Conservation (phyloP, 73 alveolate genomes). For the Stentor coeruleus region DNA sequence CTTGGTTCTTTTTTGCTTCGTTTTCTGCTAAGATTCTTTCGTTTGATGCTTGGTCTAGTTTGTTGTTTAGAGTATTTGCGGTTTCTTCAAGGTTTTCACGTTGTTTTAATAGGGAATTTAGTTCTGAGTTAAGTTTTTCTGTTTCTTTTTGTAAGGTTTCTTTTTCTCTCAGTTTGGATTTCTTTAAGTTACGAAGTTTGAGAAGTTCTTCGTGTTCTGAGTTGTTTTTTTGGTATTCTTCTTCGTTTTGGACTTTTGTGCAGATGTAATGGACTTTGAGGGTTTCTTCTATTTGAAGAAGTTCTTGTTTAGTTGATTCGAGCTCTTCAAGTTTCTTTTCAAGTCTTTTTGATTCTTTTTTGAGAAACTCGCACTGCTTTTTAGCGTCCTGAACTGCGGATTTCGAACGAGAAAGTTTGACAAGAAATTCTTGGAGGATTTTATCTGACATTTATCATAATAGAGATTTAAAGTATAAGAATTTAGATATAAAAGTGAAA, state of each 20-base stretch:
- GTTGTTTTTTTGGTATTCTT: slow-evolving; percentile 16
- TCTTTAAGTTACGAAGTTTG: slow-evolving; percentile 1
- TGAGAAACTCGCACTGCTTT: slow-evolving; percentile 25
- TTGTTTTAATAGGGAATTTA: not conserved
- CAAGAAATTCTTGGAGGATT: slow-evolving; percentile 19
- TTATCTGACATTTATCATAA: slow-evolving; percentile 14
- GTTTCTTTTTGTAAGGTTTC: slow-evolving; percentile 2
- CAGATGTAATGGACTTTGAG: slow-evolving; percentile 29
- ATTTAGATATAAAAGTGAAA: no score
- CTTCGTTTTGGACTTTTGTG: slow-evolving; percentile 29
- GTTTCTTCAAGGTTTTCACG: slow-evolving; percentile 15
- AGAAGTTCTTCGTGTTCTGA: slow-evolving; percentile 31
- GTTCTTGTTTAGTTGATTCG: slow-evolving; percentile 4
- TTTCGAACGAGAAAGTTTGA: not conserved
- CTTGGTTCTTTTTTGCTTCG: slow-evolving; percentile 3
- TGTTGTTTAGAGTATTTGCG: not conserved
- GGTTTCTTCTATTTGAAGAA: slow-evolving; percentile 19
- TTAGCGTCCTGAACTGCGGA: slow-evolving; percentile 17
- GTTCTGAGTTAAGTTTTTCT: not conserved
- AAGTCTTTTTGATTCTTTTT: slow-evolving; percentile 15
- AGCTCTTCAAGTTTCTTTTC: not conserved
- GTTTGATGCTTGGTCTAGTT: not conserved
- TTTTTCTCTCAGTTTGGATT: slow-evolving; percentile 10
- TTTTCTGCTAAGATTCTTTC: slow-evolving; percentile 4
- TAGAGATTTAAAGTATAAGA: no score